phyloP scores from a whole-genome alignment of 2,329 filamentous ascomycete genomes.

The Mollisia scopiformis region DNA sequence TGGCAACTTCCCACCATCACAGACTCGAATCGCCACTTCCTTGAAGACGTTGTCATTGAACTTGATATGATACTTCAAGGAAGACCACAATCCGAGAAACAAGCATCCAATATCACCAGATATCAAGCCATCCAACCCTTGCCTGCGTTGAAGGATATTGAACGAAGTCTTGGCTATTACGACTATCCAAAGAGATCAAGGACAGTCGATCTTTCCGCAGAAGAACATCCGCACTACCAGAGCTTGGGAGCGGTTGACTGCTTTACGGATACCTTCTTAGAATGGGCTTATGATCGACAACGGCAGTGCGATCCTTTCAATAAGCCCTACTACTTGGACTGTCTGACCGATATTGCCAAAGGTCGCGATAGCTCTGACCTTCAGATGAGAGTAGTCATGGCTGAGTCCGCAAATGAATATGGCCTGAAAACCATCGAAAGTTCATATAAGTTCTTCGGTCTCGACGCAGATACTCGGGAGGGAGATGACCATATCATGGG shows the following conservation, averaged over 20 bases:
- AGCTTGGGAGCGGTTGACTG: conserved; percentile 64
- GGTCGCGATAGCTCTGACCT: conserved; percentile 55
- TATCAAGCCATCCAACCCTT: conserved; percentile 10
- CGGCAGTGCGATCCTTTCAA: conserved; percentile 55
- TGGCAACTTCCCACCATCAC: conserved; percentile 35
- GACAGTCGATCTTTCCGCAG: conserved; percentile 40
- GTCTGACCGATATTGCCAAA: conserved; percentile 60
- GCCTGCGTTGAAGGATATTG: conserved; percentile 29
- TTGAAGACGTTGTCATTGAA: conserved; percentile 65
- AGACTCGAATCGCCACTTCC: conserved; percentile 37
- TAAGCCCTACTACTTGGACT: conserved; percentile 65
- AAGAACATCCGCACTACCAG: conserved; percentile 52
- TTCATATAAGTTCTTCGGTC: conserved; percentile 62
- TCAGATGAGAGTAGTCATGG: conserved; percentile 57
- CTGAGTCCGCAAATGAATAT: conserved; percentile 60
- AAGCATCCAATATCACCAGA: conserved; percentile 8
- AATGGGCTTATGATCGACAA: conserved; percentile 66
- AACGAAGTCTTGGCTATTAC: conserved; percentile 32
- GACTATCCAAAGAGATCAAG: conserved; percentile 34
- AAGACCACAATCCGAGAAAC: conserved; percentile 24
- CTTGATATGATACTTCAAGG: conserved; percentile 39
- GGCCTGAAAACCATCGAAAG: conserved; percentile 57
- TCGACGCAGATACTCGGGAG: conserved; percentile 47
- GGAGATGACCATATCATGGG: conserved; percentile 65
- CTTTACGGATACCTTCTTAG: conserved; percentile 63